Base-by-base conservation (phyloP, 176 grass and related monocot species). In the Oropetium thomaeum region DNA sequence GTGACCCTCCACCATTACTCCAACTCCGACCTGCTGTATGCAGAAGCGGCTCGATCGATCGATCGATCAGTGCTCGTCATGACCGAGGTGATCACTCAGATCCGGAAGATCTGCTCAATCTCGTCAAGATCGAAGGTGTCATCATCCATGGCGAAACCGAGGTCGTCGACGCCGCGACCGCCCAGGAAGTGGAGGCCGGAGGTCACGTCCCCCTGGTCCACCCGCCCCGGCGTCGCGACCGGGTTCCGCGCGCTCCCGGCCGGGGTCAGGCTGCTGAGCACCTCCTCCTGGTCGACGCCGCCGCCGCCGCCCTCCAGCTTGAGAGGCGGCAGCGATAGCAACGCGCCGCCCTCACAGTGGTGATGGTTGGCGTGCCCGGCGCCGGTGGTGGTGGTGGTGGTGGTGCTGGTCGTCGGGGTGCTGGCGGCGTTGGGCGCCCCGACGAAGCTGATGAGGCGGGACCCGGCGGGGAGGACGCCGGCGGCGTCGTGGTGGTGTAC, bases 121-220 rank as follows among this genome's bases (percentile, higher is more conserved):
- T 79, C 59, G 0, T 85, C 84, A 0, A 88, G 59, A 63, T 80
- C 62, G 26, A 67, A 80, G 5, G 16, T 3, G 17, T 8, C 33
- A 17, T 30, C 54, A 3, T 42, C 16, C 5, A 14, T 34, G 1
- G 71, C 7, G 4, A 67, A 41, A 10, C 0, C n/a, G 43, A 71
- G 29, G 57, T 49, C 70, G 7, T 7, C 10, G 22, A 5, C 38
- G 17, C 3, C 79, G 40, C n/a, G n/a, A n/a, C 15, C 51, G 31
- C 20, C 40, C 27, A 4, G 63, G 44, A 55, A 57, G 13, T 86
- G 80, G 5, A 81, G 72, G 30, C 35, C 57, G n/a, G 92, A 91
- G 15, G 88, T 91, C 10, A 96, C 89, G 42, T 91, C 88, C 6
- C 92, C 92, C 51, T 85, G 75, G 77, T 88, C 89, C 27, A n/a